Evolutionary conservation across 257 asterid genomes (phyloP), one percentile per base, ranked within the genome.

Genomic region (Knoxia roxburghii): DNA sequence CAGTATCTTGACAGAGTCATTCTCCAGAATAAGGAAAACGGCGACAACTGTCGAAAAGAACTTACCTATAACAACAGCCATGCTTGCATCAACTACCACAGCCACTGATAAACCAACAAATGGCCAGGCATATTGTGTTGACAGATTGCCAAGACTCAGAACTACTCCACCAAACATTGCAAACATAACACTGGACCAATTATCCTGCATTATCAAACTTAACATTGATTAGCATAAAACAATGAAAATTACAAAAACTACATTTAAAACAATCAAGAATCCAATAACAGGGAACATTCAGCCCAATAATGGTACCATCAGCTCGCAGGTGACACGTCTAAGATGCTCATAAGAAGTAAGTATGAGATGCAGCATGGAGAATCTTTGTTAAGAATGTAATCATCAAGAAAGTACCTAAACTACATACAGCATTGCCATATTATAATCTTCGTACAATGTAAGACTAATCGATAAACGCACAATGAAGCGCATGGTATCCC

Each of bases 81-180:
- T 86, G 83, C 98, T 92, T 18, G 87, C 59, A 17, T 87, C 75
- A 70, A 92, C 77, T 52, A 92, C 98, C 76, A 79, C 91, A 17
- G 98, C 87, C 69, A 92, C 98, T 0, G 96, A 89, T 68, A 92
- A 81, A 39, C 98, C 97, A 53, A 89, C 96, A 24, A 81, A 89
- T 10, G 97, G 95, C 95, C 95, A 92, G 58, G 98, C 98, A 74
- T 89, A 92, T 65, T 92, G 97, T 37, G 97, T 92, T 7, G 98
- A 80, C 61, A 92, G 82, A 70, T 89, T 92, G 7, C 98, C 98
- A 20, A 92, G 80, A 71, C 98, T 85, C 37, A 92, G 90, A 66
- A 87, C 85, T 67, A 89, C 61, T 68, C 98, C 98, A 37, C 98
- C 98, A 49, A 69, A 85, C 93, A 92, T 87, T 46, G 97, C 97